Percentiles rank a stretch among this genome's conserved stretches.
Conservation (phyloP, 2,329 filamentous ascomycete species). For the Mycosphaerella sp. region DNA sequence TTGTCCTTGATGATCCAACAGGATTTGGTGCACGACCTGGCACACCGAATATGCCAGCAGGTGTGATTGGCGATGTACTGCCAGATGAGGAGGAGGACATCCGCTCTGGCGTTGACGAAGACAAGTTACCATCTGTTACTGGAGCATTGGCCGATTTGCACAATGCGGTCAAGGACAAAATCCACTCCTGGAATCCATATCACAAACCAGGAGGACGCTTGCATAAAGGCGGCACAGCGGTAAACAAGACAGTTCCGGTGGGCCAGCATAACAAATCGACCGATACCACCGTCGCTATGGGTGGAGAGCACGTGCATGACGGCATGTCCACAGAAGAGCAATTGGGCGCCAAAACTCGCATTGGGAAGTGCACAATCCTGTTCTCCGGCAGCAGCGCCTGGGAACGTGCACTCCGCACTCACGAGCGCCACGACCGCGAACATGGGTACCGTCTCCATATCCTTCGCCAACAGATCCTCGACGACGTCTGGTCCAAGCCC, state of each 20-base stretch:
- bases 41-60: conserved; percentile 9
- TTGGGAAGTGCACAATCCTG: conserved; percentile 39
- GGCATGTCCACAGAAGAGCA: conserved; percentile 27
- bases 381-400: conserved; percentile 38
- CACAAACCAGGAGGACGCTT: not conserved
- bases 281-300: not conserved
- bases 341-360: conserved; percentile 30
- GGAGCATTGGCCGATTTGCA: conserved; percentile 32
- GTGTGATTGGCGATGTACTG: conserved; percentile 17
- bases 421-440: conserved; percentile 38
- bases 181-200: conserved; percentile 31
- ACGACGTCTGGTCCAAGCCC: conserved; percentile 43
- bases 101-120: not conserved
- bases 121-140: conserved; percentile 27
- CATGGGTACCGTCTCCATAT: conserved; percentile 41
- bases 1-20: conserved; percentile 24
- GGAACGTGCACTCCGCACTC: conserved; percentile 39
- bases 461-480: conserved; percentile 38
- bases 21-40: conserved; percentile 17
- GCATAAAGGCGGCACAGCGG: not conserved
- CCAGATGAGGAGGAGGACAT: conserved; percentile 19
- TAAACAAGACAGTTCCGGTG: not conserved
- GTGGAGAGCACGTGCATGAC: conserved; percentile 25
- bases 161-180: conserved; percentile 30
- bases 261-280: not conserved